phyloP scores from a whole-genome alignment of 2,329 filamentous ascomycete genomes.

The Botrytis sinoallii region DNA sequence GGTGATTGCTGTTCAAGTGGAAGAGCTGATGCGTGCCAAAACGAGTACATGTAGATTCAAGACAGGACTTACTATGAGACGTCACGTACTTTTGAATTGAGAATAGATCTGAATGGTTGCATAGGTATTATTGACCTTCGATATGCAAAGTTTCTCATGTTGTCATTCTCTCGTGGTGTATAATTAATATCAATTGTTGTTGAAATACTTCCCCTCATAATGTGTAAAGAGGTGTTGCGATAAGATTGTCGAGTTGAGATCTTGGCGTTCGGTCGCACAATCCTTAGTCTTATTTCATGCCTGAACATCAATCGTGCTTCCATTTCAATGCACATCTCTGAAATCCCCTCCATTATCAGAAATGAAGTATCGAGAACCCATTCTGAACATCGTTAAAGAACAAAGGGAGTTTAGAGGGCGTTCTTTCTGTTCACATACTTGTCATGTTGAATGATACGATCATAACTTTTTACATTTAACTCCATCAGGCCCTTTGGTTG shows the following conservation, averaged over 20 bases:
- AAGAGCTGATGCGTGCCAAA: background rate
- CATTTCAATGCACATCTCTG: background rate
- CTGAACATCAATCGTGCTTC: background rate
- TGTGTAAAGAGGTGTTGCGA: no score
- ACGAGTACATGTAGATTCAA: background rate
- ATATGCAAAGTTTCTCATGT: background rate
- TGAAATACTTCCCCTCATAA: background rate
- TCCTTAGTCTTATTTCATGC: background rate
- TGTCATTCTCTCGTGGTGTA: background rate
- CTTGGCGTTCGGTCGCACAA: background rate
- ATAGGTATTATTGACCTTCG: background rate
- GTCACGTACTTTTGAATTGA: no score
- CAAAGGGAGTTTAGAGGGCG: background rate
- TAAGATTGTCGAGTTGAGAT: background rate
- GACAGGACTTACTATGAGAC: background rate
- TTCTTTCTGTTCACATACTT: no score
- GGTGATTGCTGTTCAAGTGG: background rate
- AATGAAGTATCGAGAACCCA: background rate
- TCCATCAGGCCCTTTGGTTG: no score
- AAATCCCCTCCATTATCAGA: background rate
- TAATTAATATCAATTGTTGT: background rate
- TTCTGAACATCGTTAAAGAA: accelerated
- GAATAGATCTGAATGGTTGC: background rate
- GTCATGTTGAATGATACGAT: no score
- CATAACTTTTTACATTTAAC: no score